phyloP scores from a whole-genome alignment of 805 yeast species.

The Dipodascus geniculatus region DNA sequence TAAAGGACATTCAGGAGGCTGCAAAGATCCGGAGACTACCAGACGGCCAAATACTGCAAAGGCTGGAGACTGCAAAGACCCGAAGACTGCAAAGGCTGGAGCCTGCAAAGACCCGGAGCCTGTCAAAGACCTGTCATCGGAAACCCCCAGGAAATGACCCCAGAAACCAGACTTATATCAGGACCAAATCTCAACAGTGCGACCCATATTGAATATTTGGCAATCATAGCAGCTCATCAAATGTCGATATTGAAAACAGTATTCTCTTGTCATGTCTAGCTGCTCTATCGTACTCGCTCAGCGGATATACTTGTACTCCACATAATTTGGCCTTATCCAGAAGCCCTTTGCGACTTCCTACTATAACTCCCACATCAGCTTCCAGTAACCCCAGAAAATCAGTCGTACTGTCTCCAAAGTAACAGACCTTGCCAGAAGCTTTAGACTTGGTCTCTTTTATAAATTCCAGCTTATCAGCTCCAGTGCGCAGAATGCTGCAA shows the following conservation, averaged over 20 bases:
- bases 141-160: too few species aligned
- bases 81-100: too few species aligned
- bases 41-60: too few species aligned
- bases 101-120: too few species aligned
- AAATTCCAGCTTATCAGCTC: conserved; percentile 36
- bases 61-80: too few species aligned
- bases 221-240: not conserved
- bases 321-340: not conserved
- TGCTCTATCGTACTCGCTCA: not conserved
- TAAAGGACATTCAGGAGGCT: too few species aligned
- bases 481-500: conserved; percentile 35
- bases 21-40: too few species aligned
- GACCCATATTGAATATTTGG: too few species aligned
- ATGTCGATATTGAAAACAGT: not conserved
- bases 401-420: conserved; percentile 54
- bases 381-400: conserved; percentile 41
- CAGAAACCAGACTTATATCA: too few species aligned
- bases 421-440: conserved; percentile 24
- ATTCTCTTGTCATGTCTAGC: not conserved
- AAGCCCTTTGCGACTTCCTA: conserved; percentile 14
- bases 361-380: conserved; percentile 36
- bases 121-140: too few species aligned
- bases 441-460: conserved; percentile 13
- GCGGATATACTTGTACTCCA: not conserved
- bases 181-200: too few species aligned